Percentiles rank a stretch among this genome's conserved stretches.
phyloP scores from a whole-genome alignment of 768 basidiomycete species.

The Dentipellis fragilis region DNA sequence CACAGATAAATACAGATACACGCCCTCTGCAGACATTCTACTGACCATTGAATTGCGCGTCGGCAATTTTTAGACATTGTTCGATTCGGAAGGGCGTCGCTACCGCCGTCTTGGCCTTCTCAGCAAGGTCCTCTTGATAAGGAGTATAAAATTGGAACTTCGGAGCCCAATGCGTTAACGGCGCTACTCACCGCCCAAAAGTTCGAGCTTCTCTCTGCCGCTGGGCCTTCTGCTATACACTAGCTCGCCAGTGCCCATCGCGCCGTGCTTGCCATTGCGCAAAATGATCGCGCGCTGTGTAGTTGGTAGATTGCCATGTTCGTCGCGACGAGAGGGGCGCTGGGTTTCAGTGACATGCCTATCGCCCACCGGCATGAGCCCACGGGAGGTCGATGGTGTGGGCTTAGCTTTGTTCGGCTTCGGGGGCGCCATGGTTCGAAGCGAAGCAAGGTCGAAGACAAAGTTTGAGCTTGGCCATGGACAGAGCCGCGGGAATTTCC shows the following conservation, averaged over 20 bases:
- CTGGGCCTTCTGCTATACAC: slow-evolving; percentile 47
- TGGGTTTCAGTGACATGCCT: slow-evolving; percentile 33
- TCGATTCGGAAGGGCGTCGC: slow-evolving; percentile 56
- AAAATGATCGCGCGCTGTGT: slow-evolving; percentile 67
- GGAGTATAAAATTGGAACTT: neutral
- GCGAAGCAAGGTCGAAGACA: no score
- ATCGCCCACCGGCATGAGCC: slow-evolving; percentile 47
- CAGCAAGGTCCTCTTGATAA: slow-evolving; percentile 53
- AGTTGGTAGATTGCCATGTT: slow-evolving; percentile 44
- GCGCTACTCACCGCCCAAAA: slow-evolving; percentile 52
- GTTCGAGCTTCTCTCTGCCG: slow-evolving; percentile 73
- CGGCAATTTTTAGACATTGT: slow-evolving; percentile 54
- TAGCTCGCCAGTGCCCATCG: slow-evolving; percentile 62
- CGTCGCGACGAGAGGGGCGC: slow-evolving; percentile 31
- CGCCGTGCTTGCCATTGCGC: slow-evolving; percentile 67
- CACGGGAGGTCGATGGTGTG: slow-evolving; percentile 18
- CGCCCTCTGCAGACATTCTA: neutral
- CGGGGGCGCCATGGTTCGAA: slow-evolving; percentile 12
- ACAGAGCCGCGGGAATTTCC: no score
- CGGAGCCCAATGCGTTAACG: slow-evolving; percentile 3
- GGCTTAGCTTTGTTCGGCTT: slow-evolving; percentile 9
- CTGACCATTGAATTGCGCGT: slow-evolving; percentile 65
- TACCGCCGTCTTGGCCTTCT: slow-evolving; percentile 47
- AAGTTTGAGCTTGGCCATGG: no score
- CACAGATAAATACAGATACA: neutral